Evolutionary conservation across 225 moss, liverwort and hornwort genomes (phyloP), one percentile per base, ranked within the genome.

Genomic region (Ulota crispa): DNA sequence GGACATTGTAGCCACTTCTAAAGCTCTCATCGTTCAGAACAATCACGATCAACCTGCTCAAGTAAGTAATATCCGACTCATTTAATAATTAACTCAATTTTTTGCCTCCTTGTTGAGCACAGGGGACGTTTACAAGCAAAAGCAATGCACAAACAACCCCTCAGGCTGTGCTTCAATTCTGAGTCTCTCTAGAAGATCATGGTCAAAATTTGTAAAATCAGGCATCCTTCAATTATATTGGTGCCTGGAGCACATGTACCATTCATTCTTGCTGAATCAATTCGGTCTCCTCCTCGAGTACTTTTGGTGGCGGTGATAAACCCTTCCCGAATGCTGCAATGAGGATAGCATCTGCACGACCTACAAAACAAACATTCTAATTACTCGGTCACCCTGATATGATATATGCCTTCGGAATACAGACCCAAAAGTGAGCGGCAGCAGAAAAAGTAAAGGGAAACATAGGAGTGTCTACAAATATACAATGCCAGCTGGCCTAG

Each of bases 291-390:
- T 45, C 32, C 55, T 76, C 43, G 39, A 79, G 75, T 55, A 74
- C 5, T 68, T 79, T 78, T 24, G 70, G 77, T 56, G 80, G 86
- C 31, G 88, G 88, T 47, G 80, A 63, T 68, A 95, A 86, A 41
- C 95, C 94, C 78, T 93, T 93, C 21, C 98, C 98, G 54, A 99
- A 99, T 12, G 96, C 96, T 82, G 98, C 98, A 78, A 99, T 94
- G 3, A 99, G 94, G 47, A 99, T 87, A n/a, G 98, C 98, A 80
- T 99, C 94, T 77, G 96, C 98, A 27, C 98, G 93, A 60, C 95
- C 96, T 97, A 89, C 80, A 85, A 82, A 85, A 60, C 42, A 74
- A 85, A 60, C 31, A 1, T 21, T 65, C 26, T 26, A 47, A 37
- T 72, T 45, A 56, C 2, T 45, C 37, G 2, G 32, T 42, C 27